Evolutionary conservation across 2,329 filamentous ascomycete genomes (phyloP), one percentile per base, ranked within the genome.

Genomic region (Fusarium sp.): DNA sequence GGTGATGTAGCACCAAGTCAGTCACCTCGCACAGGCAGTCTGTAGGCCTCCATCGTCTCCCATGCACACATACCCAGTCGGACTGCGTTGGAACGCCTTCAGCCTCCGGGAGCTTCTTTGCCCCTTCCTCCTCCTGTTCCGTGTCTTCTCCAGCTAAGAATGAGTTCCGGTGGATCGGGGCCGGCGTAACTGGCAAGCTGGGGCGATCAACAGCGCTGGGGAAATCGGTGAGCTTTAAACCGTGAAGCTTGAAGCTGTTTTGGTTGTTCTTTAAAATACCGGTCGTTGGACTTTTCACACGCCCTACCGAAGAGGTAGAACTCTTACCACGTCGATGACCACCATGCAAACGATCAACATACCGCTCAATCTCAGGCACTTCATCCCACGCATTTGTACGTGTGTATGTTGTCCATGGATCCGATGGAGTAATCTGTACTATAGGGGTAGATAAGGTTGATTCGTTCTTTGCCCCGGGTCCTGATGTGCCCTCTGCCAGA

Each of bases 341-440:
- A 71, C 91, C 88, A 72, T 91, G 89, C 56, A 97, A 82, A 53
- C 88, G 85, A 67, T 92, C 92, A 55, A 98, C 92, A 76, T 97
- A 99, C 67, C 88, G 87, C 73, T 93, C 90, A 72, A 99, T 99
- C 69, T 93, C 91, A 14, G 92, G 92, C 52, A 96, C 87, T 53
- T 93, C 92, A 74, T 99, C 96, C 96, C 96, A 99, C 17, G 93
- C 94, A 78, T 98, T 99, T 50, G 84, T 87, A 46, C 89, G 86
- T n/a, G 88, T 83, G 77, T 91, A 97, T 46, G 85, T 85, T 66
- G 88, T 86, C 92, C 92, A 97, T 20, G 89, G 85, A 73, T 90
- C 84, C 48, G 86, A 81, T 37, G 83, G 75, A 22, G 79, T 80
- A 57, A 82, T 71, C 44, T 78, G 79, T 61, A 84, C 80, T 27